Evolutionary conservation across 495 filamentous ascomycete species (phyloP).

Genomic region (Hypoxylon fragiforme): DNA sequence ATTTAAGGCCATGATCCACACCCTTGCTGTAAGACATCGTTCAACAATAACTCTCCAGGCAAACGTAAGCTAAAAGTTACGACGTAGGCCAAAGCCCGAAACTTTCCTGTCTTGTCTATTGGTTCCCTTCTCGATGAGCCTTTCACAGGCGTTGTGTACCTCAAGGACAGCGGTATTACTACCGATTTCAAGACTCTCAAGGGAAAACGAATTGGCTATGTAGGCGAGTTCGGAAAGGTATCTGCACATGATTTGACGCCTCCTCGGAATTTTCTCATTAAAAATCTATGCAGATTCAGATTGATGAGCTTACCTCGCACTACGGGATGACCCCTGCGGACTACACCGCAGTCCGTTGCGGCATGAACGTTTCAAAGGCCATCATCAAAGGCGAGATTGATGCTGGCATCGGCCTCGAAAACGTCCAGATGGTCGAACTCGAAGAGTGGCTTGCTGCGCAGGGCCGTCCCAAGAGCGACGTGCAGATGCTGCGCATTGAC

Average conservation of each 20-base stretch:
- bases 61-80: slow-evolving; percentile 3
- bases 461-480: slow-evolving; percentile 59
- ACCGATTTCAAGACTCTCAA: slow-evolving; percentile 60
- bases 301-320: slow-evolving; percentile 72
- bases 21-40: slow-evolving; percentile 57
- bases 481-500: slow-evolving; percentile 75
- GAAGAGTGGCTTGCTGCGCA: slow-evolving; percentile 67
- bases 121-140: slow-evolving; percentile 71
- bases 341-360: slow-evolving; percentile 67
- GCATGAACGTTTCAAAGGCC: slow-evolving; percentile 53
- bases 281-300: slow-evolving; percentile 56
- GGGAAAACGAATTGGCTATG: slow-evolving; percentile 71
- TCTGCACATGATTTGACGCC: slow-evolving; percentile 13
- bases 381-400: slow-evolving; percentile 68
- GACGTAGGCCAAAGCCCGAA: slow-evolving; percentile 64
- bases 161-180: slow-evolving; percentile 70
- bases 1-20: slow-evolving; percentile 79
- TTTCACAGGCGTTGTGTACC: slow-evolving; percentile 72
- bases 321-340: slow-evolving; percentile 70
- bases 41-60: background rate
- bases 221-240: slow-evolving; percentile 69
- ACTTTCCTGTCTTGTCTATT: slow-evolving; percentile 69
- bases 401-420: slow-evolving; percentile 72
- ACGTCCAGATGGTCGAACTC: slow-evolving; percentile 74
- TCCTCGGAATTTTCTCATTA: slow-evolving; percentile 10